Conservation (phyloP, 108 stramenopile genomes). For the Chaetoceros muelleri region DNA sequence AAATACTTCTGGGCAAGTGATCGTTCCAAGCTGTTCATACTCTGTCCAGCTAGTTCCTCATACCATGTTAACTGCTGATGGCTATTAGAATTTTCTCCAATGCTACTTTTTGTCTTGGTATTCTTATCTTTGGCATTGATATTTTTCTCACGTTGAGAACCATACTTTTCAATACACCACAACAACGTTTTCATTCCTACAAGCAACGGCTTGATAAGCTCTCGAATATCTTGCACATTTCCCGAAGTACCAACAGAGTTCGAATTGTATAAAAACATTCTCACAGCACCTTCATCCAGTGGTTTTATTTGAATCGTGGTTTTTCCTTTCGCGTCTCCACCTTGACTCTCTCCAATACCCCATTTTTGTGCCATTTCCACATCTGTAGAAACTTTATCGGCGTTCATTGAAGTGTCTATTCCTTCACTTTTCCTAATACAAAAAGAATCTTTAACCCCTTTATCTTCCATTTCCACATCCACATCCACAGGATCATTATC, state of each 20-base stretch:
- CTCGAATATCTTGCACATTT: constrained; percentile 44
- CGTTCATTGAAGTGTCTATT: neutral
- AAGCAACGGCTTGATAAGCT: constrained; percentile 78
- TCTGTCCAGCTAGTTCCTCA: constrained; percentile 25
- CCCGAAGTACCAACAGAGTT: constrained; percentile 4
- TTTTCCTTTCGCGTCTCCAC: no score
- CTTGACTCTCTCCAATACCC: no score
- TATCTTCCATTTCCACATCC: constrained; percentile 1
- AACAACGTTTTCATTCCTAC: constrained; percentile 88
- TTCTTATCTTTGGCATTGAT: constrained; percentile 2
- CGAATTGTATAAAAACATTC: neutral
- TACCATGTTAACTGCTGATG: constrained; percentile 5
- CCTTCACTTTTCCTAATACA: neutral
- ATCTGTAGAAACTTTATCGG: no score
- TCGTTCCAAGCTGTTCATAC: constrained; percentile 66
- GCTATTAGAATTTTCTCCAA: constrained; percentile 10
- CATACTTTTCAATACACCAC: constrained; percentile 86
- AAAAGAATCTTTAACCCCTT: neutral
- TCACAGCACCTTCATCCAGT: neutral
- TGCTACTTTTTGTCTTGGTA: constrained; percentile 3
- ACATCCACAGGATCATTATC: constrained; percentile 7
- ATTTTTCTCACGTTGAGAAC: constrained; percentile 43
- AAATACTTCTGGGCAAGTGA: constrained; percentile 76
- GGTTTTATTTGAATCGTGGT: no score
- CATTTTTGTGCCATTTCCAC: neutral